Conservation (phyloP, 176 grass and related monocot genomes). For the barley (Hordeum vulgare) region DNA sequence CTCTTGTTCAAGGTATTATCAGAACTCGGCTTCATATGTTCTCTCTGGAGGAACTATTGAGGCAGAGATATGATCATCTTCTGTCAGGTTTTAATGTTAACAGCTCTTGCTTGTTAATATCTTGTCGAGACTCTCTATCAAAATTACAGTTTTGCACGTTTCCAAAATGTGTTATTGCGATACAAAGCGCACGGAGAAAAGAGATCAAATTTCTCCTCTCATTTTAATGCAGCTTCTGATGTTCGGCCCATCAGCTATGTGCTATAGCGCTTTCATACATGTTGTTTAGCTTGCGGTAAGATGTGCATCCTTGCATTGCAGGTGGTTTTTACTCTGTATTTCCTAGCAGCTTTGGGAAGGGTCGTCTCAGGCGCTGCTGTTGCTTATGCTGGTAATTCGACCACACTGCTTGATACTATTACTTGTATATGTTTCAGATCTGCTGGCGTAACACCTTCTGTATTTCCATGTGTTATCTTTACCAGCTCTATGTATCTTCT, state of each 20-base stretch:
- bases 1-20: conserved; percentile 75
- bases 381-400: conserved; percentile 77
- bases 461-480: background rate
- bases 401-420: background rate
- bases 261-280: background rate
- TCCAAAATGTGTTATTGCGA: background rate
- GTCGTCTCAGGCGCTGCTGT: conserved; percentile 77
- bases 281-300: background rate
- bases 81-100: background rate
- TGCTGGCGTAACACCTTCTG: background rate
- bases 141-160: background rate
- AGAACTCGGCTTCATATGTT: background rate
- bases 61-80: background rate
- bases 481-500: conserved; percentile 70
- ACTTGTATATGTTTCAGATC: background rate
- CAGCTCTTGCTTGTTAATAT: background rate
- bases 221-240: background rate
- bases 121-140: background rate
- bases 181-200: background rate
- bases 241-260: background rate
- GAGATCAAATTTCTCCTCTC: background rate
- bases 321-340: conserved; percentile 70
- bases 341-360: conserved; percentile 76
- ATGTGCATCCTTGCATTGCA: conserved; percentile 36
- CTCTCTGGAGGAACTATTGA: background rate